Evolutionary conservation across 371 early-diverging fungal species (phyloP).

Genomic region (Chytridium lagenaria): DNA sequence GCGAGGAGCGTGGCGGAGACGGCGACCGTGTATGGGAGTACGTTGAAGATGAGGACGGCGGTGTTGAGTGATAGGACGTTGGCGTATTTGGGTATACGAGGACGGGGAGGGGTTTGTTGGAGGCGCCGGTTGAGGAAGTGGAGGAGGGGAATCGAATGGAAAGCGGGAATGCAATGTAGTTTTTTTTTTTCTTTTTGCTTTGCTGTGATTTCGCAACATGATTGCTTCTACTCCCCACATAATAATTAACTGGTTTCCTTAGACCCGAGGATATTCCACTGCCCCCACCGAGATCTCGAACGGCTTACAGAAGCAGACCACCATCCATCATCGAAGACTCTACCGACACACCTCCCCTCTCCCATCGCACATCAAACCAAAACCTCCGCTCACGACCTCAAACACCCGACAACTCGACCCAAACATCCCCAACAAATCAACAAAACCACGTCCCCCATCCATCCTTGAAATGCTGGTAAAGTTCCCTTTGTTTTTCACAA

Average conservation of each 20-base stretch:
- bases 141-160: too few species aligned
- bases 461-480: conserved; percentile 17
- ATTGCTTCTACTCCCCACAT: too few species aligned
- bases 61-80: conserved; percentile 23
- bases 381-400: conserved; percentile 8
- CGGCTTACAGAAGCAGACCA: not conserved
- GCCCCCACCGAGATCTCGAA: not conserved
- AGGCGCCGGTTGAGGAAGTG: not conserved
- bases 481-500: too few species aligned
- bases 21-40: conserved; percentile 28
- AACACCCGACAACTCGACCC: not conserved
- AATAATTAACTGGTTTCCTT: too few species aligned
- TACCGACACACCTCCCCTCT: too few species aligned
- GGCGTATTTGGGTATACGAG: conserved; percentile 27
- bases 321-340: not conserved
- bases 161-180: too few species aligned
- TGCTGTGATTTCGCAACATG: too few species aligned
- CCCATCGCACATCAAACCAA: too few species aligned
- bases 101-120: not conserved
- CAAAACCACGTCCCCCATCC: conserved; percentile 7
- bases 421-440: not conserved
- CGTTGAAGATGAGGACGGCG: conserved; percentile 8
- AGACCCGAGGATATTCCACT: not conserved
- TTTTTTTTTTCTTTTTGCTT: too few species aligned
- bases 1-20: conserved; percentile 26